Conservation (phyloP, 2,329 filamentous ascomycete genomes). For the Claviceps quebecensis region DNA sequence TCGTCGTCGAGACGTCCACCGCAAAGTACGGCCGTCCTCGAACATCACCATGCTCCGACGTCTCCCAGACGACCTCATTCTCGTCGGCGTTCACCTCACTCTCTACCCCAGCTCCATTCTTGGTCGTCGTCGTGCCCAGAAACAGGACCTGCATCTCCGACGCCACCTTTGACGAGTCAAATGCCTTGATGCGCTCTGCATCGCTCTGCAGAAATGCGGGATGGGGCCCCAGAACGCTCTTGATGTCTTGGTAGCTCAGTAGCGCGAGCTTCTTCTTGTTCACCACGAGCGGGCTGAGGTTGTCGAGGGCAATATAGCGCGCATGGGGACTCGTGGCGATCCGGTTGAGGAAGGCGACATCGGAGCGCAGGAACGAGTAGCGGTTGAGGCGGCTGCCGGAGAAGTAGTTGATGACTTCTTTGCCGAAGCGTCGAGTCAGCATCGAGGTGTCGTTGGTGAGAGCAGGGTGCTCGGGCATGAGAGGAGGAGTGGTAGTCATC, state of each 20-base stretch:
- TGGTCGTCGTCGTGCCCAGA: conserved; percentile 60
- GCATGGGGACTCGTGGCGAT: conserved; percentile 54
- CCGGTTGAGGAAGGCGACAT: conserved; percentile 53
- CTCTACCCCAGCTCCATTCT: conserved; percentile 13
- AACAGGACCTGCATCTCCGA: conserved; percentile 60
- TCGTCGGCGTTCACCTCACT: conserved; percentile 19
- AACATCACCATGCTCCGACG: conserved; percentile 48
- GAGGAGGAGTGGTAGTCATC: conserved; percentile 16
- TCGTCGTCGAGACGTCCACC: conserved; percentile 69
- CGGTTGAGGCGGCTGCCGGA: conserved; percentile 65
- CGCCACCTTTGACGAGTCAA: conserved; percentile 59
- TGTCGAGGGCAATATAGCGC: conserved; percentile 64
- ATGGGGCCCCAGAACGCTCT: conserved; percentile 53
- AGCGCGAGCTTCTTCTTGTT: conserved; percentile 48
- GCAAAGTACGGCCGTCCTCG: conserved; percentile 77
- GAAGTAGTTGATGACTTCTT: conserved; percentile 74
- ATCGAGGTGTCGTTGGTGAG: conserved; percentile 43
- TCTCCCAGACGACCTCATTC: not conserved
- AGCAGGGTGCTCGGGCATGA: conserved; percentile 30
- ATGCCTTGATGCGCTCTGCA: conserved; percentile 56
- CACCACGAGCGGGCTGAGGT: conserved; percentile 58
- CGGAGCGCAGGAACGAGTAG: conserved; percentile 60
- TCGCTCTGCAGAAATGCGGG: conserved; percentile 55
- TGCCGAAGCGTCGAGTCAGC: conserved; percentile 64
- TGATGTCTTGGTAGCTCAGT: conserved; percentile 54